These are phyloP conservation scores for Botrytis aclada DNA, from an alignment of 2,329 filamentous ascomycete species.

Conservation along the genomic window DNA sequence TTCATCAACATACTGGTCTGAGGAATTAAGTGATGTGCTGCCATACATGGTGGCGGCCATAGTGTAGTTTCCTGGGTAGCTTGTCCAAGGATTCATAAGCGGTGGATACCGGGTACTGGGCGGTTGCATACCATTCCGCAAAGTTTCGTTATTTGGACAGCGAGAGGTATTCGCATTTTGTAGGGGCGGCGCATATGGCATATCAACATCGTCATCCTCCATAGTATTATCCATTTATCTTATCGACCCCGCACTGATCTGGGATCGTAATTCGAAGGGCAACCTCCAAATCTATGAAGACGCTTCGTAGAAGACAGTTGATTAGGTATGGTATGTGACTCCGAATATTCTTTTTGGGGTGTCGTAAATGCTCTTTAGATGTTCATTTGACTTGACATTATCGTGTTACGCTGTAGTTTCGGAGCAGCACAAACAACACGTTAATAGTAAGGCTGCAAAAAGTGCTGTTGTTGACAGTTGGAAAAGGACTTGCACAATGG, in stretches of 20 bases:
- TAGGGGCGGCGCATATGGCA: neutral
- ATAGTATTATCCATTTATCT: constrained; percentile 10
- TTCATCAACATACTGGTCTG: neutral
- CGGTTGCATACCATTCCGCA: neutral
- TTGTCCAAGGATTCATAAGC: neutral
- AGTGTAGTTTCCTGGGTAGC: neutral
- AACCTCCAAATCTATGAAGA: neutral
- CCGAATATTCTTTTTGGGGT: neutral
- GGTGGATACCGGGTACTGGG: neutral
- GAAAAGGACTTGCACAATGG: neutral
- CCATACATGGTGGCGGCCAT: neutral
- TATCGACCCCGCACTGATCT: constrained; percentile 19
- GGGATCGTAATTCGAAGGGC: neutral
- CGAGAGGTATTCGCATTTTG: neutral
- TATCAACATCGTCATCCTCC: constrained; percentile 7
- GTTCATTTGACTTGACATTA: neutral
- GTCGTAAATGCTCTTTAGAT: neutral
- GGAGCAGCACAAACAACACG: neutral
- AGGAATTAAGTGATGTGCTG: neutral
- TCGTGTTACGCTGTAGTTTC: neutral
- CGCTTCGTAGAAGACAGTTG: neutral
- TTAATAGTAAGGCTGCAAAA: neutral
- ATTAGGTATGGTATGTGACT: neutral
- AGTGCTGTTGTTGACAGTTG: neutral
- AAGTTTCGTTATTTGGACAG: constrained; percentile 3